Evolutionary conservation across 352 stramenopile genomes (phyloP), one percentile per base, ranked within the genome.

Genomic region (Hyaloperonospora brassicae): DNA sequence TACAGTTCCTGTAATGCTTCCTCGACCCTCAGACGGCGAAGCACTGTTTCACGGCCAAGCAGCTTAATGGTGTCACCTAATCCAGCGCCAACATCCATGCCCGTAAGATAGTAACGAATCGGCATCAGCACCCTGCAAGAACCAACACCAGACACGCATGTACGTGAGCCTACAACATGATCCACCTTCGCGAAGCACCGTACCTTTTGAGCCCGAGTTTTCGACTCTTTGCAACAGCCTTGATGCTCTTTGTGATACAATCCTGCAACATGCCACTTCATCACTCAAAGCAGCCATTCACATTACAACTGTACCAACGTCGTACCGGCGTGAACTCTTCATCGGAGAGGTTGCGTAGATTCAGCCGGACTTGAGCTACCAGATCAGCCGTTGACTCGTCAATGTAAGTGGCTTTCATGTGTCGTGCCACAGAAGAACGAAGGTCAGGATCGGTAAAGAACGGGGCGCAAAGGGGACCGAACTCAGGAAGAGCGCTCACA

Each of bases 151-250:
- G 10, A 23, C 27, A 34, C 27, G 54, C 13, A 55, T 24, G 31
- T 8, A 51, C 6, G 51, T 50, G 25, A 44, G 35, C 55, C 14
- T 10, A 30, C 30, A 47, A 41, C 13, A 50, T 44, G 12, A 4
- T 46, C 41, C 25, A 24, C 12, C 48, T 54, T 42, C 24, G 11
- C 10, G 61, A 42, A 9, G 9, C 6, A 11, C 70, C 81, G 11
- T 48, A 94, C 84, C 84, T 86, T 56, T 94, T 94, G 23, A 92
- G 40, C 0, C 77, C 78, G 7, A 94, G 67, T 46, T 92, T 91
- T 25, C 70, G 70, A 40, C 72, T 80, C 36, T 91, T 91, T 23
- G 80, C 79, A 14, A 89, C 66, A 1, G 63, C 61, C 67, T 92
- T 94, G 62, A 92, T 86, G 42, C 65, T 71, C 38, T 75, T 75